Conservation (phyloP, 495 filamentous ascomycete species). For the Neurospora tetrasperma region DNA sequence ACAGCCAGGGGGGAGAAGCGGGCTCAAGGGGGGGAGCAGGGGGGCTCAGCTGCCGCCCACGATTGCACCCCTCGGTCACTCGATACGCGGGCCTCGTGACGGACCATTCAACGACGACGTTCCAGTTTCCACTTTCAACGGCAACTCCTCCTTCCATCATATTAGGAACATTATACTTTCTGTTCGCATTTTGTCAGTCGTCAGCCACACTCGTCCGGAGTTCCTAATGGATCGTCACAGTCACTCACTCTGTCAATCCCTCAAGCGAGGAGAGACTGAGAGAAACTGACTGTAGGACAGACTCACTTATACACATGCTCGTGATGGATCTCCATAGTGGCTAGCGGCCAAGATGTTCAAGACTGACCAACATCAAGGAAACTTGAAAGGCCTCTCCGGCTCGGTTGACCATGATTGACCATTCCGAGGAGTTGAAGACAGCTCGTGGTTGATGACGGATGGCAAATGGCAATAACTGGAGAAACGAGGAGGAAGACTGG, state of each 20-base stretch:
- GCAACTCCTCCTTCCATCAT: neutral
- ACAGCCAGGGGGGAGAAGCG: neutral
- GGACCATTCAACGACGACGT: neutral
- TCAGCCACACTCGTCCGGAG: neutral
- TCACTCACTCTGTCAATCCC: neutral
- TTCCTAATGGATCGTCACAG: neutral
- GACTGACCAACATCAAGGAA: neutral
- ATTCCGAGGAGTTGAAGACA: neutral
- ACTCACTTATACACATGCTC: neutral
- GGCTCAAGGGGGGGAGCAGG: slow-evolving; percentile 1
- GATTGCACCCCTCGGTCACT: slow-evolving; percentile 9
- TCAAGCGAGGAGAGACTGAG: neutral
- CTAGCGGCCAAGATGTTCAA: neutral
- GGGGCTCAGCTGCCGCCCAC: slow-evolving; percentile 21
- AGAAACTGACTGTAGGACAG: neutral
- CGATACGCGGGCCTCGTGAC: slow-evolving; percentile 15
- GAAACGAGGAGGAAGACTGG: neutral
- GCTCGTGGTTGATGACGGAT: neutral
- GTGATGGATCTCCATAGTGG: neutral
- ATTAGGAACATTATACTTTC: neutral
- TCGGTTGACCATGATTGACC: neutral
- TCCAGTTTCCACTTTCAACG: neutral
- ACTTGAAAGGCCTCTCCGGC: neutral
- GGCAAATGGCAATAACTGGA: neutral
- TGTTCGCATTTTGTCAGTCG: neutral